These are phyloP conservation scores for Cubamyces lactineus DNA, from an alignment of 768 basidiomycete genomes.

Conservation along the genomic window DNA sequence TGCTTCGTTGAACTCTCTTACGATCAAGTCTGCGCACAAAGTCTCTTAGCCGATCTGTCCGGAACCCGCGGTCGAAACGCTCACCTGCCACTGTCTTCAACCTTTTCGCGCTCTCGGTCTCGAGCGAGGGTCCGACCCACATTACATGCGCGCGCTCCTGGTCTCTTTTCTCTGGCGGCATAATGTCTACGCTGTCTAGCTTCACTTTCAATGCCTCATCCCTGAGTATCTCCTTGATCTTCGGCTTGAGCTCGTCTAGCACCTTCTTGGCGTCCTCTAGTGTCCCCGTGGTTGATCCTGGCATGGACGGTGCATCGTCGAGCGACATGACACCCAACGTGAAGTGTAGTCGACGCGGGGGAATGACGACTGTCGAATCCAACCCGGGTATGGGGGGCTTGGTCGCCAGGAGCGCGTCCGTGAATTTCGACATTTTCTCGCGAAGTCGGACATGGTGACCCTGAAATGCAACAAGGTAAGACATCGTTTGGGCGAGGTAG, in stretches of 20 bases:
- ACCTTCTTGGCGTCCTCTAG: conserved; percentile 32
- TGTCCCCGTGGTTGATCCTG: conserved; percentile 11
- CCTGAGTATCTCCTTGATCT: conserved; percentile 46
- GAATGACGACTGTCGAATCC: conserved; percentile 61
- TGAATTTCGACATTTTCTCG: conserved; percentile 32
- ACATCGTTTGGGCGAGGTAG: neutral
- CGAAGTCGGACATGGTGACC: conserved; percentile 39
- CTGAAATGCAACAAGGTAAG: conserved; percentile 14
- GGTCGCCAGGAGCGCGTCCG: conserved; percentile 33
- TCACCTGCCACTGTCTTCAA: conserved; percentile 42
- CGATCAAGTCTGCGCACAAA: conserved; percentile 35
- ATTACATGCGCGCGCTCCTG: conserved; percentile 55
- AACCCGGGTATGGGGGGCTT: conserved; percentile 51
- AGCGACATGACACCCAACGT: conserved; percentile 79
- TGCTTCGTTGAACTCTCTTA: conserved; percentile 34
- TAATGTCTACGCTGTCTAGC: conserved; percentile 54
- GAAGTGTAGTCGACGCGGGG: conserved; percentile 62
- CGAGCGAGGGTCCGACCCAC: conserved; percentile 52
- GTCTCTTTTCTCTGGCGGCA: conserved; percentile 44
- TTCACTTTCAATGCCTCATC: conserved; percentile 40
- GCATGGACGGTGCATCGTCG: conserved; percentile 7
- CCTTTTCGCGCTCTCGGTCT: conserved; percentile 35
- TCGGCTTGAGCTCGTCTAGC: conserved; percentile 34
- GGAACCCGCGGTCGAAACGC: neutral
- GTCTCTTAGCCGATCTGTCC: too few species aligned